Percentiles rank a stretch among this genome's conserved stretches.
Conservation (phyloP, 305 asterid species). For the Coffea humblotiana region DNA sequence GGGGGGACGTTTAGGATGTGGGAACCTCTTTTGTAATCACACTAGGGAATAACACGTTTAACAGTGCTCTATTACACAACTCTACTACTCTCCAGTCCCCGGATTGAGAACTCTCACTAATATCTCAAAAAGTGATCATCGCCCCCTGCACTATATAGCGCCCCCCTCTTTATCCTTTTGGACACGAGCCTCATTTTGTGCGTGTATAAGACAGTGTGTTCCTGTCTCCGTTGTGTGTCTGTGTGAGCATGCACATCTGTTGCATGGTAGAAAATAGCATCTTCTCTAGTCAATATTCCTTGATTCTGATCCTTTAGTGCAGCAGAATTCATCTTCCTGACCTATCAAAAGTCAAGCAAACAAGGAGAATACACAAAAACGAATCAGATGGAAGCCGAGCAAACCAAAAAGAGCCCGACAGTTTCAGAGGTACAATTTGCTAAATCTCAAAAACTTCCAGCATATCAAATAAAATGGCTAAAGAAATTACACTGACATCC, state of each 20-base stretch:
- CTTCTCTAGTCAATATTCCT: background rate
- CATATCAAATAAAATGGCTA: background rate
- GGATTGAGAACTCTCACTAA: constrained; percentile 27
- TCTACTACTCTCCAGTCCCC: constrained; percentile 20
- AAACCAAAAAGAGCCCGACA: constrained; percentile 47
- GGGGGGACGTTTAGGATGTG: constrained; percentile 31
- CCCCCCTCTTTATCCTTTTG: constrained; percentile 26
- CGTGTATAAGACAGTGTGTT: background rate
- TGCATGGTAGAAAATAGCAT: constrained; percentile 37
- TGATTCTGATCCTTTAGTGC: constrained; percentile 15
- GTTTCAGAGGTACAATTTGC: constrained; percentile 56
- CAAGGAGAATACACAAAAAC: constrained; percentile 33
- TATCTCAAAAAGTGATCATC: constrained; percentile 37
- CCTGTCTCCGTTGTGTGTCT: too few relatives aligned
- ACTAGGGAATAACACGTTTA: constrained; percentile 31
- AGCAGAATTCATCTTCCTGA: constrained; percentile 18
- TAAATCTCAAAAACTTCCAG: constrained; percentile 28
- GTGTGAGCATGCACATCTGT: constrained; percentile 19
- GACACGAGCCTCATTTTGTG: constrained; percentile 19
- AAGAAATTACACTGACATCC: constrained; percentile 23
- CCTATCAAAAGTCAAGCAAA: constrained; percentile 34
- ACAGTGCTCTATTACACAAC: constrained; percentile 24
- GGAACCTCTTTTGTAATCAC: constrained; percentile 33
- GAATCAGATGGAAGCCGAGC: constrained; percentile 47
- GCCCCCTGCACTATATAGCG: constrained; percentile 51